These are phyloP conservation scores for Pythium rhizo-oryzae DNA, from an alignment of 352 stramenopile genomes.

Conservation along the genomic window DNA sequence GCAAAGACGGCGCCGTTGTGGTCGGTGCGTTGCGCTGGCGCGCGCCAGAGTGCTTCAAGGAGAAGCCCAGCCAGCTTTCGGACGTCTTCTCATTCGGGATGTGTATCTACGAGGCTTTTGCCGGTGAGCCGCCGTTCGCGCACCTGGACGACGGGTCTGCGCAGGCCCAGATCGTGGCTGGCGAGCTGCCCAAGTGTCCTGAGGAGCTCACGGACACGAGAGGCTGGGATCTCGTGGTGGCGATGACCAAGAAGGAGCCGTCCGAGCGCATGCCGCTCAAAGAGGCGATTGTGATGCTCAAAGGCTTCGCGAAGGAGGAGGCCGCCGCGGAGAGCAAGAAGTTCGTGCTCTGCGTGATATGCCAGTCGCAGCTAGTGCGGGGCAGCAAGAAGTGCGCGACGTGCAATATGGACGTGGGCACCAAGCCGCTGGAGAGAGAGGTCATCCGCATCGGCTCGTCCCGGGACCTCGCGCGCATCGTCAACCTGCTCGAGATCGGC, in stretches of 20 bases:
- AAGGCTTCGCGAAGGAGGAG: too few species aligned
- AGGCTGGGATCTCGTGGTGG: too few species aligned
- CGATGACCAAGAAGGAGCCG: too few species aligned
- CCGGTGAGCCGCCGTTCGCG: constrained; percentile 5
- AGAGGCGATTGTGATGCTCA: too few species aligned
- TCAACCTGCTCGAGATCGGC: not conserved
- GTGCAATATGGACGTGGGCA: too few species aligned
- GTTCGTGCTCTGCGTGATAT: too few species aligned
- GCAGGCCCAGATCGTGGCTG: not conserved
- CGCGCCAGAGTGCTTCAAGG: constrained; percentile 1
- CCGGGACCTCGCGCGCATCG: not conserved
- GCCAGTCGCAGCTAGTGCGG: too few species aligned
- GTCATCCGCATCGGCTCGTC: constrained; percentile 2
- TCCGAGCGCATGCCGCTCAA: too few species aligned
- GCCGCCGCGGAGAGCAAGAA: too few species aligned
- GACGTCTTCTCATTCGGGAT: constrained; percentile 7
- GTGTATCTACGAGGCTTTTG: not conserved
- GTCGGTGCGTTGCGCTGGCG: not conserved
- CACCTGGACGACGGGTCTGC: not conserved
- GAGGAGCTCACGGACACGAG: not conserved
- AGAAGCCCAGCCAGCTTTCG: not conserved
- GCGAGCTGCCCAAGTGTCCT: not conserved
- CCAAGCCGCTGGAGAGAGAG: not conserved
- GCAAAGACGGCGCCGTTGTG: not conserved
- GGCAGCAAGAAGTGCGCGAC: too few species aligned